phyloP scores from a whole-genome alignment of 108 stramenopile species.

The Asterionellopsis glacialis region DNA sequence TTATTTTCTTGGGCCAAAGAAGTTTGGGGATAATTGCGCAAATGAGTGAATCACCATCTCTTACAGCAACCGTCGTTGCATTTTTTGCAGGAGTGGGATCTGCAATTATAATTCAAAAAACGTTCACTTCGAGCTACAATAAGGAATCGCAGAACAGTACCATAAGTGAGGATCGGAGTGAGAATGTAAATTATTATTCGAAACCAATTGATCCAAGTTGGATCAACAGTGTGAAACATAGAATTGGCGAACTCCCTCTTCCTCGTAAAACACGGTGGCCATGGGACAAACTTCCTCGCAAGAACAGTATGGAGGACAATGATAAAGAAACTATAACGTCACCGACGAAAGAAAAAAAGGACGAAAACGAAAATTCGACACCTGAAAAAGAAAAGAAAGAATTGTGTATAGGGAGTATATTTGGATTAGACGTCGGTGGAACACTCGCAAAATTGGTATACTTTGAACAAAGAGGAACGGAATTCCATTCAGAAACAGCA shows the following conservation, averaged over 20 bases:
- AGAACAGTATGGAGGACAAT: constrained; percentile 1
- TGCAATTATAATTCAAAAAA: too few relatives aligned
- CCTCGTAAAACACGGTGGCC: constrained; percentile 26
- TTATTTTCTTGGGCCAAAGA: too few relatives aligned
- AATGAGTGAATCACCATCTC: too few relatives aligned
- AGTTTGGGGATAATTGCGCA: too few relatives aligned
- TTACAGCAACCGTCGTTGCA: too few relatives aligned
- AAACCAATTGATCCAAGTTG: not conserved
- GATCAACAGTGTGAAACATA: constrained; percentile 3
- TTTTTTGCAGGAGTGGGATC: too few relatives aligned
- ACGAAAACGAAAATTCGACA: not conserved
- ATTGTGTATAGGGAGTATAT: constrained; percentile 56
- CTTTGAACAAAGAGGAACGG: constrained; percentile 65
- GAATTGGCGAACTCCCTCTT: constrained; percentile 29
- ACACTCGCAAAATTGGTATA: constrained; percentile 96
- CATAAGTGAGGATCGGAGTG: too few relatives aligned
- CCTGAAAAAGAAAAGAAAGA: constrained; percentile 18
- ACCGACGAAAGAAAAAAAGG: not conserved
- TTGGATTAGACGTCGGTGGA: constrained; percentile 83
- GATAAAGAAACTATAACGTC: constrained; percentile 2
- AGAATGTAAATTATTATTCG: too few relatives aligned
- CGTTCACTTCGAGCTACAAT: too few relatives aligned
- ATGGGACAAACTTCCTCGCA: constrained; percentile 25
- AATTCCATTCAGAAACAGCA: constrained; percentile 9
- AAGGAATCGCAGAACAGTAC: too few relatives aligned